Evolutionary conservation across 2,329 filamentous ascomycete species (phyloP).

Genomic region (Ophiocordyceps camponoti-leonardi): DNA sequence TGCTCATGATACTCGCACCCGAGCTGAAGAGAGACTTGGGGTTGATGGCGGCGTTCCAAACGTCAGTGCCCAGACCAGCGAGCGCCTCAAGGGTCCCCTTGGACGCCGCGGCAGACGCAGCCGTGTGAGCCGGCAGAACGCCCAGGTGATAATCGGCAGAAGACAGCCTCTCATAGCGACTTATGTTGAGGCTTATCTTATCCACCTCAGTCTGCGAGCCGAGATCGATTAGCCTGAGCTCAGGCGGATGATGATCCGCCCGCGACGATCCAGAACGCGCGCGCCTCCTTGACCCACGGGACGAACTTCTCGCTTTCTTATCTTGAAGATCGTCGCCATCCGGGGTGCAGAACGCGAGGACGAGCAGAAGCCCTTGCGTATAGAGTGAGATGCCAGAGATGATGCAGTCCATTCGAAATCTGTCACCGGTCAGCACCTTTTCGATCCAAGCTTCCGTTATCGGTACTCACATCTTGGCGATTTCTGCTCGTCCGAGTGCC

Average conservation of each 20-base stretch:
- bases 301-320: conserved; percentile 12
- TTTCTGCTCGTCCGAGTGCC: conserved; percentile 66
- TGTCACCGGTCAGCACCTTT: conserved; percentile 13
- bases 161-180: conserved; percentile 69
- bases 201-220: conserved; percentile 74
- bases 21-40: conserved; percentile 78
- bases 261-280: conserved; percentile 48
- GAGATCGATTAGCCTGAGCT: conserved; percentile 81
- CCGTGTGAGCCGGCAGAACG: conserved; percentile 57
- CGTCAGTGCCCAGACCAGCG: conserved; percentile 52
- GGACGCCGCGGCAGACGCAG: conserved; percentile 44
- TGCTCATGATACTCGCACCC: conserved; percentile 56
- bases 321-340: conserved; percentile 51
- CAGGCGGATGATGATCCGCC: conserved; percentile 68
- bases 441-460: not conserved
- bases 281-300: conserved; percentile 31
- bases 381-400: conserved; percentile 95
- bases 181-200: conserved; percentile 71
- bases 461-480: conserved; percentile 71
- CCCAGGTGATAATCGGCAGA: conserved; percentile 85
- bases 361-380: conserved; percentile 76
- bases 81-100: conserved; percentile 63
- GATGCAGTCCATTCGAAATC: conserved; percentile 89
- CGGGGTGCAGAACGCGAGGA: conserved; percentile 69
- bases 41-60: conserved; percentile 85